phyloP scores from a whole-genome alignment of 331 rosid genomes.

The Spiraea crenata region DNA sequence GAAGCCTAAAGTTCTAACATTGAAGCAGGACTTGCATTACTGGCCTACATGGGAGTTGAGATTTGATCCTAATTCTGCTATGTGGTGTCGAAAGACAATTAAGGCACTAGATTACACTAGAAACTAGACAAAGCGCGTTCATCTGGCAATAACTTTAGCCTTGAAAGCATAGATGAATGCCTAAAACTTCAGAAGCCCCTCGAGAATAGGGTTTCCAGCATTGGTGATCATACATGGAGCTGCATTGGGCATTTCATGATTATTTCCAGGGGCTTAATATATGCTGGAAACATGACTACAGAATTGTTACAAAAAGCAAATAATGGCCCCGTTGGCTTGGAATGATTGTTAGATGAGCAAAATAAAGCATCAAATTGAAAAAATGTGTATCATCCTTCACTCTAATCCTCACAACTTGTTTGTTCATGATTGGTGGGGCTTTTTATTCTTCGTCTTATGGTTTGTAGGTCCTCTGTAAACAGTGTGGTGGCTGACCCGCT shows the following conservation, averaged over 20 bases:
- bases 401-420: no score
- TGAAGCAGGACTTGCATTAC: conserved; percentile 95
- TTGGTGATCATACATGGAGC: background rate
- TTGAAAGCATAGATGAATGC: background rate
- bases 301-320: background rate
- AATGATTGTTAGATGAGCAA: no score
- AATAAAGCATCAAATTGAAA: no score
- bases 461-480: no score
- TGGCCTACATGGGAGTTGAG: conserved; percentile 96
- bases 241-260: background rate
- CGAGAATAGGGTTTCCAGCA: background rate
- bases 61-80: conserved; percentile 68
- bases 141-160: background rate
- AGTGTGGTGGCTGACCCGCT: no score
- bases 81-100: conserved; percentile 74
- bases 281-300: background rate
- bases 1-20: conserved; percentile 77
- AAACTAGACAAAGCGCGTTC: conserved; percentile 19
- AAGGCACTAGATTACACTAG: conserved; percentile 43
- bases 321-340: no score
- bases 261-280: background rate
- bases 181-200: background rate
- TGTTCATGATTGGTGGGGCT: no score
- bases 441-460: no score
- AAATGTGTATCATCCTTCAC: no score